A percentile compares a stretch with the other conserved stretches of the same genome.
These are phyloP conservation scores for Ogataea nakhonphanomensis DNA, from an alignment of 805 yeast species.

Conservation along the genomic window DNA sequence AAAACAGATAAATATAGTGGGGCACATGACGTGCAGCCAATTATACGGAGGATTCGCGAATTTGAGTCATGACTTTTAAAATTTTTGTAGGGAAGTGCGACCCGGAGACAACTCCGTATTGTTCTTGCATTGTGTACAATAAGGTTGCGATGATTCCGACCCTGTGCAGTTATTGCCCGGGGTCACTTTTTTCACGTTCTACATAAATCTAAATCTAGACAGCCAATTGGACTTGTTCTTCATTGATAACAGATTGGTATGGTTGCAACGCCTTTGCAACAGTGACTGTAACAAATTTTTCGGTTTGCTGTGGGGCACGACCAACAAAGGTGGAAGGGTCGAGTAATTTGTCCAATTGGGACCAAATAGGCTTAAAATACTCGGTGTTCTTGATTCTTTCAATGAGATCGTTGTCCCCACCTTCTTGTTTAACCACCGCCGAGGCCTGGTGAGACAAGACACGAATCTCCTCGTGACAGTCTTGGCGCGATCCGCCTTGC, in stretches of 20 bases:
- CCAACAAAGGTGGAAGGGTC: slow-evolving; percentile 96
- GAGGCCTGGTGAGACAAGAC: slow-evolving; percentile 97
- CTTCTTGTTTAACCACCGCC: slow-evolving; percentile 94
- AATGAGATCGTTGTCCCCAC: slow-evolving; percentile 96
- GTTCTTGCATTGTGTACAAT: slow-evolving; percentile 4
- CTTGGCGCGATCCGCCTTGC: slow-evolving; percentile 96
- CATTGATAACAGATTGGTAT: slow-evolving; percentile 53
- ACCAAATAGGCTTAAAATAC: slow-evolving; percentile 88
- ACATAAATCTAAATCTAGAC: slow-evolving; percentile 45
- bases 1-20: slow-evolving; percentile 4
- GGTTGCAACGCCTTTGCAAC: slow-evolving; percentile 81
- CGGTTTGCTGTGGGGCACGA: slow-evolving; percentile 97
- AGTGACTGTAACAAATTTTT: slow-evolving; percentile 80
- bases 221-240: slow-evolving; percentile 70
- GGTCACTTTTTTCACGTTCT: neutral
- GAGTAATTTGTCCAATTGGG: slow-evolving; percentile 71
- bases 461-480: slow-evolving; percentile 95
- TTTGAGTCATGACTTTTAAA: slow-evolving; percentile 7
- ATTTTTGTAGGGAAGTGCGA: neutral
- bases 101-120: slow-evolving; percentile 10
- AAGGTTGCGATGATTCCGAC: slow-evolving; percentile 1
- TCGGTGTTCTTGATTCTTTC: slow-evolving; percentile 75
- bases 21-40: slow-evolving; percentile 11
- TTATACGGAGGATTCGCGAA: neutral
- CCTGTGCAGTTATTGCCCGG: slow-evolving; percentile 5